phyloP scores from a whole-genome alignment of 2,329 filamentous ascomycete species.

The Coniochaeta prunicola region DNA sequence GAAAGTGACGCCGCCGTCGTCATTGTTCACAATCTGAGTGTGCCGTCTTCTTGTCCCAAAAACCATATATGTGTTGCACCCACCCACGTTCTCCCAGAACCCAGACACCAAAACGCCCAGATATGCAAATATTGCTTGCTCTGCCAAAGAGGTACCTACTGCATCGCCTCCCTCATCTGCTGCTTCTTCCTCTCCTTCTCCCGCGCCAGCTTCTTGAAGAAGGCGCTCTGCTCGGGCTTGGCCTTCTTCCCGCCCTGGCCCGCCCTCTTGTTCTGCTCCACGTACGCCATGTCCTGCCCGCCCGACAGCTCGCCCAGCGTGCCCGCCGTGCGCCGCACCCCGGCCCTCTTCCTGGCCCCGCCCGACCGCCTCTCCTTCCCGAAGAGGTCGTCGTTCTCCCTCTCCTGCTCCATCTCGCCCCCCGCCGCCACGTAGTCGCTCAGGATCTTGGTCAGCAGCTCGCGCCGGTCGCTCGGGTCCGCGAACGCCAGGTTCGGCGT shows the following conservation, averaged over 20 bases:
- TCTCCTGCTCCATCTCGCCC: constrained; percentile 24
- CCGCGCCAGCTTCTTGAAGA: constrained; percentile 60
- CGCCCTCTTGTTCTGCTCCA: constrained; percentile 69
- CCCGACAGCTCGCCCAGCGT: constrained; percentile 80
- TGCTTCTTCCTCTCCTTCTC: constrained; percentile 44
- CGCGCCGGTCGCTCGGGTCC: constrained; percentile 71
- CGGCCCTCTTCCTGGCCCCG: constrained; percentile 24
- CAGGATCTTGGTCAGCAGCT: constrained; percentile 82
- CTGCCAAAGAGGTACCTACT: background rate
- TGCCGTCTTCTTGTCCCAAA: background rate
- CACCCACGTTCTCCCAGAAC: background rate
- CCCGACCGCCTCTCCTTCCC: constrained; percentile 12
- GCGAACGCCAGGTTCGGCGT: constrained; percentile 74
- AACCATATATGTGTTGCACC: background rate
- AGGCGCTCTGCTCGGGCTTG: constrained; percentile 42
- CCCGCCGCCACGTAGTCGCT: constrained; percentile 44
- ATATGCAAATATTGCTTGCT: background rate
- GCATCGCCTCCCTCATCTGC: background rate
- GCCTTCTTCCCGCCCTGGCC: constrained; percentile 59
- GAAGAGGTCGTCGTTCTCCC: constrained; percentile 32
- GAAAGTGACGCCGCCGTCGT: background rate
- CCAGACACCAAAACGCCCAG: background rate
- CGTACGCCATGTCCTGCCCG: constrained; percentile 95
- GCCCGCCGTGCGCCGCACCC: constrained; percentile 72
- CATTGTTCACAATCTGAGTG: background rate